Conservation (phyloP, 305 asterid genomes). For the Fraxinus platypoda region DNA sequence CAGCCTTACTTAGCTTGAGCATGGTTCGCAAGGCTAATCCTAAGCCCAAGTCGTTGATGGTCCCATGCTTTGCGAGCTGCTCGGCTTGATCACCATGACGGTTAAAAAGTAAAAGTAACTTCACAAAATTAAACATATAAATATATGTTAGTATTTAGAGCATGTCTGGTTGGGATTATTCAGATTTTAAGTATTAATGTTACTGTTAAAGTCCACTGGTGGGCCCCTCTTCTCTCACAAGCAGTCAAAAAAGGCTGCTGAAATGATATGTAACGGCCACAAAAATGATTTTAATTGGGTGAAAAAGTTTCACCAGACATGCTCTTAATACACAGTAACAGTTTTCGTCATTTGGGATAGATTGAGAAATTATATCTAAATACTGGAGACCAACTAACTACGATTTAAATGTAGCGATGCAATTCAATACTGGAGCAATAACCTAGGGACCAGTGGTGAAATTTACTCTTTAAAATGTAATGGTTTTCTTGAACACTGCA, state of each 20-base stretch:
- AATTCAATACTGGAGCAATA: neutral
- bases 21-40: no score
- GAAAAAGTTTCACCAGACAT: no score
- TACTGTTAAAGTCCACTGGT: no score
- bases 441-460: conserved; percentile 2
- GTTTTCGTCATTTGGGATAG: neutral
- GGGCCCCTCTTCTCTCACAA: no score
- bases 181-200: no score
- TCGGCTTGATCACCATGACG: no score
- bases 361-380: neutral
- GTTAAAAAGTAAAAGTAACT: neutral
- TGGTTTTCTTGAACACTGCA: conserved; percentile 51
- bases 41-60: no score
- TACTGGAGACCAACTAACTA: conserved; percentile 10
- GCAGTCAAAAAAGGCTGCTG: no score
- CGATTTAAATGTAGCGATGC: neutral
- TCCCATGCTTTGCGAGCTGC: neutral
- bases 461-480: conserved; percentile 30
- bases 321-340: neutral
- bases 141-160: neutral
- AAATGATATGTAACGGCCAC: no score
- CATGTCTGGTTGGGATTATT: no score
- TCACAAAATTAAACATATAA: neutral
- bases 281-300: no score
- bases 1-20: no score